Percentiles rank a stretch among this genome's conserved stretches.
These are phyloP conservation scores for Sodiomyces alkalinus DNA, from an alignment of 2,329 filamentous ascomycete species.

Conservation along the genomic window DNA sequence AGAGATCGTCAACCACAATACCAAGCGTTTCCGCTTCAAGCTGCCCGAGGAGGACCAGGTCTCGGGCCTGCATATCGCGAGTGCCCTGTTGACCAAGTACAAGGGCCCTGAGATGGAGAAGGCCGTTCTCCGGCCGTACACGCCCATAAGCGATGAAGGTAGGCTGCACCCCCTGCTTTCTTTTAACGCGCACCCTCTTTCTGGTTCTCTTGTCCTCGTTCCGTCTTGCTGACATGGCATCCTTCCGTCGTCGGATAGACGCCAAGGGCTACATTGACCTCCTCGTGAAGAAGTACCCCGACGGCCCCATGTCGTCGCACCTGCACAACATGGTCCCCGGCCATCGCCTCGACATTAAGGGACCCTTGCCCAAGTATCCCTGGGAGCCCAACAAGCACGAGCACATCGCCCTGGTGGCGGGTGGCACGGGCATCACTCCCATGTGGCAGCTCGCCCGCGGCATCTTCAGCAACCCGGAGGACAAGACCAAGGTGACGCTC, in stretches of 20 bases:
- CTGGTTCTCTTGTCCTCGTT: neutral
- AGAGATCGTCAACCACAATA: slow-evolving; percentile 81
- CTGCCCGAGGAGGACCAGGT: slow-evolving; percentile 73
- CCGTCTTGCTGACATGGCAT: slow-evolving; percentile 1
- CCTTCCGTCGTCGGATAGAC: too few species aligned
- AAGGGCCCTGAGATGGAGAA: slow-evolving; percentile 73
- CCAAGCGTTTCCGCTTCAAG: slow-evolving; percentile 80
- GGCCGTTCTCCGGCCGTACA: slow-evolving; percentile 82
- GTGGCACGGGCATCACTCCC: slow-evolving; percentile 90
- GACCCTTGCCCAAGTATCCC: slow-evolving; percentile 83
- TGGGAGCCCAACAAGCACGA: slow-evolving; percentile 88
- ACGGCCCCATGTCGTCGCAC: slow-evolving; percentile 84
- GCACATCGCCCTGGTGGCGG: slow-evolving; percentile 77
- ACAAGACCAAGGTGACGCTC: slow-evolving; percentile 95
- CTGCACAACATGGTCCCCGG: slow-evolving; percentile 70
- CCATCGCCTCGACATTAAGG: slow-evolving; percentile 81
- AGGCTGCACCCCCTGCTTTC: slow-evolving; percentile 13
- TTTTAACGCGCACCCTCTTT: too few species aligned
- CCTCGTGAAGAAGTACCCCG: slow-evolving; percentile 80
- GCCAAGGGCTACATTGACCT: slow-evolving; percentile 72
- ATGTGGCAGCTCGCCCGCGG: slow-evolving; percentile 90
- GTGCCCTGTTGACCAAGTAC: slow-evolving; percentile 84
- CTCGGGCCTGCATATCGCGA: slow-evolving; percentile 68
- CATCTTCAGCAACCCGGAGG: slow-evolving; percentile 91
- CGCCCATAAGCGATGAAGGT: slow-evolving; percentile 78